Conservation (phyloP, 345 rosid species). For the Brassica cretica region DNA sequence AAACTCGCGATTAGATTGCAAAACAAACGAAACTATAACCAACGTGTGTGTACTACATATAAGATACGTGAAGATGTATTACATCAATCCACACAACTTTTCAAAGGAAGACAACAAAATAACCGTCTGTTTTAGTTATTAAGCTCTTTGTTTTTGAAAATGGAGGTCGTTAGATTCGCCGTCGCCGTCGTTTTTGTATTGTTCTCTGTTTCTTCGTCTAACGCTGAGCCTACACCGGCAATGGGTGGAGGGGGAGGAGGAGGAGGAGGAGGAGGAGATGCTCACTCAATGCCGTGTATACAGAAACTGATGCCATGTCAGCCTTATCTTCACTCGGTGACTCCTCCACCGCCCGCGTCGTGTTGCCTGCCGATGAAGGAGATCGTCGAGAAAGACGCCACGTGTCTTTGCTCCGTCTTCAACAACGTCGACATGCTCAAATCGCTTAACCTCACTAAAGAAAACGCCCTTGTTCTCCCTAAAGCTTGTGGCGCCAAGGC, state of each 20-base stretch:
- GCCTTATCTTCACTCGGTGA: constrained; percentile 37
- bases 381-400: constrained; percentile 27
- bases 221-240: constrained; percentile 11
- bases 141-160: not conserved
- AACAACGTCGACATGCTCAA: constrained; percentile 41
- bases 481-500: constrained; percentile 51
- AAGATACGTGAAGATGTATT: not conserved
- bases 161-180: constrained; percentile 11
- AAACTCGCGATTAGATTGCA: not conserved
- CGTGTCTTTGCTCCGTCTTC: constrained; percentile 57
- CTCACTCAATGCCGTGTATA: constrained; percentile 43
- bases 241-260: not conserved
- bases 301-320: constrained; percentile 62
- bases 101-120: not conserved
- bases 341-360: constrained; percentile 39
- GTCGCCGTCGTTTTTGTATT: constrained; percentile 18
- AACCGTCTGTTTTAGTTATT: not conserved
- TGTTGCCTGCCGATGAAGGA: constrained; percentile 59
- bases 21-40: not conserved
- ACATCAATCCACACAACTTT: not conserved
- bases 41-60: constrained; percentile 13
- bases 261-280: constrained; percentile 18
- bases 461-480: constrained; percentile 52
- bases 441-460: constrained; percentile 45
- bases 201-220: not conserved